Evolutionary conservation across 2,329 filamentous ascomycete species (phyloP), one percentile per base, ranked within the genome.

Genomic region (Massarina eburnea): DNA sequence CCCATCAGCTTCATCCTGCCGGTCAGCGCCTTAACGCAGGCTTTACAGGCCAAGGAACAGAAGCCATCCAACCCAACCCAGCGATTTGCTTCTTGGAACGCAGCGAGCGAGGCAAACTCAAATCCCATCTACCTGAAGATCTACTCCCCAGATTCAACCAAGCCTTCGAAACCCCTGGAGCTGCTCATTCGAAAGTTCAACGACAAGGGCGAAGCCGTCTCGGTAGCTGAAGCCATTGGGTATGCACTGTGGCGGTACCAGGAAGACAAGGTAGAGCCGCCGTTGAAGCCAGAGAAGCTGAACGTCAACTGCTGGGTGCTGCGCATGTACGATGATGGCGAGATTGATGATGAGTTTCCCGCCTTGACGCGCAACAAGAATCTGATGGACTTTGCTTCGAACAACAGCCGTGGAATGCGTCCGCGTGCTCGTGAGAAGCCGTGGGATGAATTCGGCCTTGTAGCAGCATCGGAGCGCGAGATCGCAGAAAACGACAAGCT

Each of bases 301-400:
- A 89, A 89, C 57, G 85, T 91, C 57, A 92, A 92, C 61, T 84
- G 84, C 75, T 94, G 88, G 86, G 89, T 84, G 19, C 72, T 95
- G 45, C 81, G 88, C 32, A 91, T 95, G 83, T 88, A 91, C 8
- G 83, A 94, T 62, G 88, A 89, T 45, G 89, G 87, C 39, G 89
- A 94, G 61, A 84, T 92, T 1, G 89, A 95, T 56, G 87, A 90
- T 54, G 89, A 94, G 61, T 94, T 94, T 54, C 88, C 88, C 24
- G 84, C 89, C 0, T 76, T 94, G 32, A 85, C 88, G 46, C 80
- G 89, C 27, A 89, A 82, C 18, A 87, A 86, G 58, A 80, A 84
- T 2, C 77, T 94, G n/a, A 82, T 81, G 5, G 84, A 89, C 17
- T 94, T 92, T 58, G 89, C 88, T 0, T 84, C 80, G 6, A 88